These are phyloP conservation scores for Yarrowia divulgata DNA, from an alignment of 805 yeast genomes.

Conservation along the genomic window DNA sequence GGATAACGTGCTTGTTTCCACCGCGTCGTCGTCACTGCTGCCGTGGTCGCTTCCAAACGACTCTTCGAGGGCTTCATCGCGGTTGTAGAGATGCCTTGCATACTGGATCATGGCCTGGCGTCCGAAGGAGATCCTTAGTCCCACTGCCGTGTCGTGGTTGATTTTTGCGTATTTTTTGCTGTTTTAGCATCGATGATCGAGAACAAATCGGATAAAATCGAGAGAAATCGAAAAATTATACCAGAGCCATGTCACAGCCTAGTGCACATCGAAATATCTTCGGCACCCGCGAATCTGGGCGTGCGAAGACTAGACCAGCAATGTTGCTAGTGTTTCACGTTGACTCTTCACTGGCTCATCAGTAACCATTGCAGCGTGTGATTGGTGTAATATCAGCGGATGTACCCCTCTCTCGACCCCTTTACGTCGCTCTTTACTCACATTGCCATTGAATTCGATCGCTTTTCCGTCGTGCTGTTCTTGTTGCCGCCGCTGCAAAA, in stretches of 20 bases:
- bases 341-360: no score
- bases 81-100: slow-evolving; percentile 23
- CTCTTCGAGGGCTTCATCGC: slow-evolving; percentile 5
- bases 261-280: not conserved
- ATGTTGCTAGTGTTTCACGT: no score
- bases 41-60: slow-evolving; percentile 13
- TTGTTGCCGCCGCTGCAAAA: no score
- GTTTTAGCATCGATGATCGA: not conserved
- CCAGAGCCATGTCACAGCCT: not conserved
- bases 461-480: not conserved
- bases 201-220: not conserved
- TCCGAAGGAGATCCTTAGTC: slow-evolving; percentile 12
- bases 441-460: slow-evolving; percentile 4
- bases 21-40: slow-evolving; percentile 20
- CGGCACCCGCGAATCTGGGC: no score
- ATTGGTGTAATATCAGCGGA: no score
- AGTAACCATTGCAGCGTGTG: no score
- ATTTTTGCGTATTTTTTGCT: slow-evolving; percentile 13
- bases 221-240: not conserved
- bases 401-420: not conserved
- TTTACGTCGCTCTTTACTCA: not conserved
- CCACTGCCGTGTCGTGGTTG: slow-evolving; percentile 4
- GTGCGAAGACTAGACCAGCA: no score
- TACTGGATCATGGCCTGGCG: slow-evolving; percentile 32
- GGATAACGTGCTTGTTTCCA: slow-evolving; percentile 25